Base-by-base conservation (phyloP, 164 flowering plant species). In the Vitis riparia region DNA sequence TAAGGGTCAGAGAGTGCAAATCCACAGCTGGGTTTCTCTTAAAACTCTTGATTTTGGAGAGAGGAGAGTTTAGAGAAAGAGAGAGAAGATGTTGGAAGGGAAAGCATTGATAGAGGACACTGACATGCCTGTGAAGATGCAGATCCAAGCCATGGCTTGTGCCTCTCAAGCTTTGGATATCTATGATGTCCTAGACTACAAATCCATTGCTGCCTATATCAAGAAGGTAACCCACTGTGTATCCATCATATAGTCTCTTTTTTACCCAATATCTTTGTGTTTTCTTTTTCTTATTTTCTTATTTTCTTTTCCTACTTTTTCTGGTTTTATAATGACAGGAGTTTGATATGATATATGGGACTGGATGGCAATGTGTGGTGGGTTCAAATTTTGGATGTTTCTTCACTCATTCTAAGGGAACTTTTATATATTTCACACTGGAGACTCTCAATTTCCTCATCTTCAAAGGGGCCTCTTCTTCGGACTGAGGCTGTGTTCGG, bases 41-140 rank as follows among this genome's bases (percentile, higher is more conserved):
- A 10, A 3, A 65, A 11, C 12, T 52, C 53, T 37, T 32, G 55
- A 12, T 53, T 62, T 29, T 27, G 62, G 13, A 17, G 12, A n/a
- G 13, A 12, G 11, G 12, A 72, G 51, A 63, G 37, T 62, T 16
- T 27, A 55, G 13, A 17, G 12, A n/a, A 27, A 57, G 74, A 68
- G 62, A 50, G 76, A 70, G 67, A 76, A 78, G 79, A 93, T 93
- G 98, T 88, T 93, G 90, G 98, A 93, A 85, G 98, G 97, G 16
- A 93, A 89, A 76, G 98, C 91, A 48, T 59, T 90, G 78, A 65
- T 93, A 16, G 85, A 88, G 71, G 98, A 91, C 64, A 81, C 97
- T 67, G 98, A 93, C 81, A 93, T 93, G 98, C 95, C 94, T 19
- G 32, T 73, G 80, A 91, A 87, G 89, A 93, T 93, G 98, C 97